These are phyloP conservation scores for Pleurotus eryngii DNA, from an alignment of 768 basidiomycete species.

Conservation along the genomic window DNA sequence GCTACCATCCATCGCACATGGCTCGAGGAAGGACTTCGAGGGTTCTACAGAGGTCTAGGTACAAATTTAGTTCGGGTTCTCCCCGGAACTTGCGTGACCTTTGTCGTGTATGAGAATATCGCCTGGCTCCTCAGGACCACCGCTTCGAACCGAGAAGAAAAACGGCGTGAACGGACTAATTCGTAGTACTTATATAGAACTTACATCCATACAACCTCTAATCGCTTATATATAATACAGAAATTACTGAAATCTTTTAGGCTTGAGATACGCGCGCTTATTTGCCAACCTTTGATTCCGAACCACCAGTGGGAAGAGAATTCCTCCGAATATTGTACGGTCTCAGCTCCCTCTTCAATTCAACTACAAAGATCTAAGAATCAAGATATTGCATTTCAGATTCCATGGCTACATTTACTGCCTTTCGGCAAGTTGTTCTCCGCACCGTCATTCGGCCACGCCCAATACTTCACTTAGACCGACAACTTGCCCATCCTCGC, in stretches of 20 bases:
- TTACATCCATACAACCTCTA: too few species aligned
- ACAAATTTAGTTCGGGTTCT: constrained; percentile 93
- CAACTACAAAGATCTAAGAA: too few species aligned
- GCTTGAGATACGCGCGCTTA: too few species aligned
- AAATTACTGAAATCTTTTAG: too few species aligned
- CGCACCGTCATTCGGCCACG: constrained; percentile 9
- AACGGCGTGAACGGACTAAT: constrained; percentile 4
- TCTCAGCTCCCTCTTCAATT: too few species aligned
- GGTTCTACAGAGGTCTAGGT: constrained; percentile 93
- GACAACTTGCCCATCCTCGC: neutral
- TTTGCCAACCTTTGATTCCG: too few species aligned
- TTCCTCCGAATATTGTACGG: too few species aligned
- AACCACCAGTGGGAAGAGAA: too few species aligned
- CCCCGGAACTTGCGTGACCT: constrained; percentile 96
- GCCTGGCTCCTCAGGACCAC: constrained; percentile 76
- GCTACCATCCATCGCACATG: constrained; percentile 80
- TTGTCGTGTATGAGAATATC: constrained; percentile 94
- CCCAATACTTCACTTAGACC: neutral
- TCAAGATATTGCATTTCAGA: neutral
- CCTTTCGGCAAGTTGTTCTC: constrained; percentile 13
- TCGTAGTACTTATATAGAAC: neutral
- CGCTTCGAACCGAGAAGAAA: constrained; percentile 50
- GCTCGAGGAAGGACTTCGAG: constrained; percentile 71
- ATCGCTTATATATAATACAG: too few species aligned
- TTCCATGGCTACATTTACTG: constrained; percentile 16